phyloP scores from a whole-genome alignment of 139 green algal species.

The Gonium pectorale region DNA sequence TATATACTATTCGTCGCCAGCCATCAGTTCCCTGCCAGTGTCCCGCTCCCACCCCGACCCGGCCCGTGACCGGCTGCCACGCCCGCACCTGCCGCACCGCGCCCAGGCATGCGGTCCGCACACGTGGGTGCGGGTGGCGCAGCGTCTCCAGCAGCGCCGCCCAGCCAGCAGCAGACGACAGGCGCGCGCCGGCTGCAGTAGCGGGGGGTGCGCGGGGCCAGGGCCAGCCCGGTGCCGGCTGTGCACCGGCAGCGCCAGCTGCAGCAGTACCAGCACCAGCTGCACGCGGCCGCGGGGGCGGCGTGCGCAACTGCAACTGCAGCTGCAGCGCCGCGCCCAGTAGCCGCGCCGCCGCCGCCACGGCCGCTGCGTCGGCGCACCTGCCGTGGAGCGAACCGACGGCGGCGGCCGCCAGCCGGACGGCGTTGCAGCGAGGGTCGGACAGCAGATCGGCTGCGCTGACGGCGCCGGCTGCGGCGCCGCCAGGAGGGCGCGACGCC shows the following conservation, averaged over 20 bases:
- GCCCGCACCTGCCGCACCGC: slow-evolving; percentile 9
- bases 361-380: not conserved
- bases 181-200: too few relatives aligned
- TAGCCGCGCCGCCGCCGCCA: slow-evolving; percentile 25
- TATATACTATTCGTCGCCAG: too few relatives aligned
- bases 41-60: too few relatives aligned
- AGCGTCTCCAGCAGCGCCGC: not conserved
- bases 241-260: not conserved
- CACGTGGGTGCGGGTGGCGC: slow-evolving; percentile 19
- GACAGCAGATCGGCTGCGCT: slow-evolving; percentile 11
- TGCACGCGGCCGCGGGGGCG: not conserved
- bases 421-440: not conserved
- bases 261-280: not conserved
- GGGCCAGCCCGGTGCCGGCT: too few relatives aligned
- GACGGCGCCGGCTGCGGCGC: too few relatives aligned
- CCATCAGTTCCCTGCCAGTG: too few relatives aligned
- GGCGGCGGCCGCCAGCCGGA: not conserved
- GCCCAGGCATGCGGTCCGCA: not conserved
- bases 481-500: too few relatives aligned
- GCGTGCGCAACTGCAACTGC: not conserved
- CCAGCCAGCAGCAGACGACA: slow-evolving; percentile 2
- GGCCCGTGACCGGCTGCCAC: too few relatives aligned
- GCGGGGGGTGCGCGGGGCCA: too few relatives aligned
- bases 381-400: not conserved
- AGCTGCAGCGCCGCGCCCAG: slow-evolving; percentile 23